A percentile compares a stretch with the other conserved stretches of the same genome.
Evolutionary conservation across 164 flowering plant genomes (phyloP).

Genomic region (Liriodendron chinense): DNA sequence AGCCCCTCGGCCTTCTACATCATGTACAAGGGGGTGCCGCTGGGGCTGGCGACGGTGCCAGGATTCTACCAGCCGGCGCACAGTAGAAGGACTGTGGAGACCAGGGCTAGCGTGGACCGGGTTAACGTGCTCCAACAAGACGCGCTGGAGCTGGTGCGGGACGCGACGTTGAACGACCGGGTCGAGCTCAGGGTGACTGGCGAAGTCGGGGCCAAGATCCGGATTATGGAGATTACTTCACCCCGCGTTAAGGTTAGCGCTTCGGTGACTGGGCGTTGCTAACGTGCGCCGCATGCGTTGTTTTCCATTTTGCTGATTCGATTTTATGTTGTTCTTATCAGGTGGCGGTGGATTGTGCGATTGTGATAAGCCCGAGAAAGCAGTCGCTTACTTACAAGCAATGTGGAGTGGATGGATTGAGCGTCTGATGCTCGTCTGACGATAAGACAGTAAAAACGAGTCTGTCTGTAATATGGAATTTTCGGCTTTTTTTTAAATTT

Average conservation of each 20-base stretch:
- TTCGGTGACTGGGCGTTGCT: conserved; percentile 7
- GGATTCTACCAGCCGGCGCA: conserved; percentile 87
- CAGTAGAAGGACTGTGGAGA: conserved; percentile 56
- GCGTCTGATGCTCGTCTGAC: conserved; percentile 35
- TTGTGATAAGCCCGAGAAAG: conserved; percentile 87
- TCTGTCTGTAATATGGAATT: too few species aligned
- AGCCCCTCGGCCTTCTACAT: conserved; percentile 74
- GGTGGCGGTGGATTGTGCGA: conserved; percentile 89
- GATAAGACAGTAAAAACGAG: not conserved
- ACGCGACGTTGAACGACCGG: conserved; percentile 77
- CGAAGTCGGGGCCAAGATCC: conserved; percentile 90
- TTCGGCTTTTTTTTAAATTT: not conserved
- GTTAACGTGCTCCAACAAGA: conserved; percentile 67
- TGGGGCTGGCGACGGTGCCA: conserved; percentile 72
- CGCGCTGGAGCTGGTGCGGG: conserved; percentile 74
- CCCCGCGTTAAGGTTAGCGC: conserved; percentile 77
- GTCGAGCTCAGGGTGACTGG: conserved; percentile 82
- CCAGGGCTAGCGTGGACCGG: conserved; percentile 64
- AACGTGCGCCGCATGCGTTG: conserved; percentile 6
- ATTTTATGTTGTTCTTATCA: conserved; percentile 15
- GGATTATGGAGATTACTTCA: conserved; percentile 67
- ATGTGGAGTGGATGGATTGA: conserved; percentile 92
- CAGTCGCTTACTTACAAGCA: conserved; percentile 86
- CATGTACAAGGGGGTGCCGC: conserved; percentile 88
- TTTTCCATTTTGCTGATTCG: not conserved